Conservation (phyloP, 805 yeast genomes). For the Starmera pachycereana region DNA sequence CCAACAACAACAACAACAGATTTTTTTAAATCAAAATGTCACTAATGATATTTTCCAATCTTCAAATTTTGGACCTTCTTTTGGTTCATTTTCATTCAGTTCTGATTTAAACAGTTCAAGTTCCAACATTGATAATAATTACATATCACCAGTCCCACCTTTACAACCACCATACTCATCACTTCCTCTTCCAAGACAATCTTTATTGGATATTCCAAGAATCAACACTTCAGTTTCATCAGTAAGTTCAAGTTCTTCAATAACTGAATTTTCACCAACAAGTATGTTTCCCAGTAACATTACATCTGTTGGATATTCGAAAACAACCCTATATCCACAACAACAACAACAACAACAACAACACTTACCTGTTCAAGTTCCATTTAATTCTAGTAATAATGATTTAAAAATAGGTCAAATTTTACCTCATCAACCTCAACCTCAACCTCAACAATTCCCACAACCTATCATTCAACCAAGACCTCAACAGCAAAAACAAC, state of each 20-base stretch:
- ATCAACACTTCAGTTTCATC: neutral
- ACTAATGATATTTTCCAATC: no score
- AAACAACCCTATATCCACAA: no score
- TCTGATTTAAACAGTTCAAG: neutral
- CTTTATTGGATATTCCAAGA: neutral
- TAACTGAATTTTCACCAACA: neutral
- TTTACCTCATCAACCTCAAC: neutral
- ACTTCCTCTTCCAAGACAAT: neutral
- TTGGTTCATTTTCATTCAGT: neutral
- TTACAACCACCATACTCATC: neutral
- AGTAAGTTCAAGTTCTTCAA: neutral
- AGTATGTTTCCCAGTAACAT: neutral
- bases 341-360: neutral
- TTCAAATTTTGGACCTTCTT: no score
- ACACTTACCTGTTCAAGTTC: neutral
- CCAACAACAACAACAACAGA: slow-evolving; percentile 14
- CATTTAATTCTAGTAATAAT: no score
- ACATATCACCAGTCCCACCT: neutral
- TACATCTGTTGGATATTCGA: neutral
- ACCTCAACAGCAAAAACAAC: neutral
- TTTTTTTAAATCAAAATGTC: neutral
- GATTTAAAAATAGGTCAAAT: no score
- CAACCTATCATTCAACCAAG: no score
- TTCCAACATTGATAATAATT: neutral
- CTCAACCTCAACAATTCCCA: neutral